Conservation (phyloP, 1,284 basidiomycete species). For the Apiotrichum montevideense region DNA sequence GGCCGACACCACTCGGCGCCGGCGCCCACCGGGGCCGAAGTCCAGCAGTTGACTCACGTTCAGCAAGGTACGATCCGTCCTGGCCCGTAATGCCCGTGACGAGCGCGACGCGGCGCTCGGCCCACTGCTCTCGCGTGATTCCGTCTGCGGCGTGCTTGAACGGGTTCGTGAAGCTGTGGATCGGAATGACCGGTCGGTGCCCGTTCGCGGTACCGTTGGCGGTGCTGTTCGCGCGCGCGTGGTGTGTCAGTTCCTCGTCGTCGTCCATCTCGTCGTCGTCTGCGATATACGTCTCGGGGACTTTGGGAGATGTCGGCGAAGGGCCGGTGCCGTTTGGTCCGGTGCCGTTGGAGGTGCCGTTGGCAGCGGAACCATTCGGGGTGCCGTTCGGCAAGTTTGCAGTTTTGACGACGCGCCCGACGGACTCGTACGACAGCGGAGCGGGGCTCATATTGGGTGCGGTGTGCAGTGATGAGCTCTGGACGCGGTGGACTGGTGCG, state of each 20-base stretch:
- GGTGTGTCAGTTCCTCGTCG: background rate
- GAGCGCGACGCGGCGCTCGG: constrained; percentile 78
- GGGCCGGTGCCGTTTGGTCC: background rate
- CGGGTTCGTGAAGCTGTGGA: background rate
- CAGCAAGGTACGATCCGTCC: constrained; percentile 23
- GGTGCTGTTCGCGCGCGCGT: background rate
- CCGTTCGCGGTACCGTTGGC: background rate
- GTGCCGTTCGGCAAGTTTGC: too few relatives aligned
- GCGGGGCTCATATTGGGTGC: too few relatives aligned
- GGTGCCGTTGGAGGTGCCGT: too few relatives aligned
- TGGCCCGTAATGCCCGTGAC: constrained; percentile 85
- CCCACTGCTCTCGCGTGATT: constrained; percentile 60
- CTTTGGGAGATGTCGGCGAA: background rate
- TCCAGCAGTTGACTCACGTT: constrained; percentile 7
- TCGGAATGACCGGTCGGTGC: background rate
- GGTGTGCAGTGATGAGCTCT: too few relatives aligned
- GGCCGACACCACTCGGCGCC: too few relatives aligned
- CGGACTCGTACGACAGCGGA: too few relatives aligned
- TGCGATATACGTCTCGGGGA: background rate
- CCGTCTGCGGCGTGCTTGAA: constrained; percentile 5
- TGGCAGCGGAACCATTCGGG: too few relatives aligned
- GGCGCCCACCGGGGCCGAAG: too few relatives aligned
- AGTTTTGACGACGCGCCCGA: too few relatives aligned
- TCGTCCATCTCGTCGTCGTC: constrained; percentile 2
- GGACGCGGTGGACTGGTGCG: too few relatives aligned